Evolutionary conservation across 371 early-diverging fungal species (phyloP).

Genomic region (Saksenaea vasiformis): DNA sequence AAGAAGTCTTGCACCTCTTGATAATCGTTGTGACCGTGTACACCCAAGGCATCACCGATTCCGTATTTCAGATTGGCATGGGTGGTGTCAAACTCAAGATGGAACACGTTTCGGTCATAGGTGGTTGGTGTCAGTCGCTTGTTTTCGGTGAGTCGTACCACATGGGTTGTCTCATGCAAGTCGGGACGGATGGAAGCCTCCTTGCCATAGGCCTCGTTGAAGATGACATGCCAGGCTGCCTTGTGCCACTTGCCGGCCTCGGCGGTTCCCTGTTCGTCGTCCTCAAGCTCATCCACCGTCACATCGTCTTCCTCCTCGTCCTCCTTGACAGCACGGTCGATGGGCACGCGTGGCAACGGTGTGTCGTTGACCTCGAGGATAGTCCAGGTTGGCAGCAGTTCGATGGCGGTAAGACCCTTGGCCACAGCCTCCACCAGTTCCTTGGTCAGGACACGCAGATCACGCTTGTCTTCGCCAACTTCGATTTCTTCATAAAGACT

Average conservation of each 20-base stretch:
- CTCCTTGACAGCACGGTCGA: slow-evolving; percentile 34
- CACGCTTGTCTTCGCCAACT: slow-evolving; percentile 25
- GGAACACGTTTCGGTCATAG: slow-evolving; percentile 95
- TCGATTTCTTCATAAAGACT: slow-evolving; percentile 35
- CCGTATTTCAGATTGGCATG: slow-evolving; percentile 81
- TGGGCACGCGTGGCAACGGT: slow-evolving; percentile 33
- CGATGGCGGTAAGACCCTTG: slow-evolving; percentile 35
- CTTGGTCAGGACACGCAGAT: slow-evolving; percentile 19
- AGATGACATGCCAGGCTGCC: slow-evolving; percentile 75
- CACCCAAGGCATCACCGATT: slow-evolving; percentile 92
- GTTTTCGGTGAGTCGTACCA: slow-evolving; percentile 74
- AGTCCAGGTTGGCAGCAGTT: slow-evolving; percentile 56
- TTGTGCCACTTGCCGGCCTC: slow-evolving; percentile 59
- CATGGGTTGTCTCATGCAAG: slow-evolving; percentile 59
- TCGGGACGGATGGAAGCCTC: slow-evolving; percentile 65
- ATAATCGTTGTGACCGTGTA: slow-evolving; percentile 86
- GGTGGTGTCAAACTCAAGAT: slow-evolving; percentile 89
- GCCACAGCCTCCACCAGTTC: slow-evolving; percentile 32
- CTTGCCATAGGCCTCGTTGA: slow-evolving; percentile 76
- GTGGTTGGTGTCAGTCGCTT: slow-evolving; percentile 79
- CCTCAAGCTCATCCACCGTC: slow-evolving; percentile 44
- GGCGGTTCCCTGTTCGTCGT: slow-evolving; percentile 27
- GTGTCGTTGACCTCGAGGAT: slow-evolving; percentile 46
- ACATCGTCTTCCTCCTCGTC: slow-evolving; percentile 35
- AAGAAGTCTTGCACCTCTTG: slow-evolving; percentile 75